phyloP scores from a whole-genome alignment of 257 asterid species.

The Jacaranda copaia region DNA sequence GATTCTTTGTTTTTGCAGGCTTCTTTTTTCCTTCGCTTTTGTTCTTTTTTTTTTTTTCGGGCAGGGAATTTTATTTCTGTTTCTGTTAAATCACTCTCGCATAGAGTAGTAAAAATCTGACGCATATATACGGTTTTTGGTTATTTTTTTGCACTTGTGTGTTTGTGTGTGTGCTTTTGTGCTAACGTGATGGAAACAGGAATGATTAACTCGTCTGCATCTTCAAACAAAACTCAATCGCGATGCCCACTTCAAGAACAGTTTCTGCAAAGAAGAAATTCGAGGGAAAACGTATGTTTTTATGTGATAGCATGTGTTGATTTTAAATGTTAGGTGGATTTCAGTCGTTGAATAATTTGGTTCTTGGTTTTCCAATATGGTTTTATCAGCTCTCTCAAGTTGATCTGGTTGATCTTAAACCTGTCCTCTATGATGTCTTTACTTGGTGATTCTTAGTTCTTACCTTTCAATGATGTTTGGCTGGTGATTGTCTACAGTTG shows the following conservation, averaged over 20 bases:
- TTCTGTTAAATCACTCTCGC: slow-evolving; percentile 14
- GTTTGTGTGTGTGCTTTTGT: slow-evolving; percentile 24
- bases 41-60: not conserved
- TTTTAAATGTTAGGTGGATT: not conserved
- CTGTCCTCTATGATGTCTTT: not conserved
- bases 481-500: slow-evolving; percentile 57
- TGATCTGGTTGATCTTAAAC: slow-evolving; percentile 4
- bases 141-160: slow-evolving; percentile 24
- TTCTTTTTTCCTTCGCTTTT: not conserved
- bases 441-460: not conserved
- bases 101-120: not conserved
- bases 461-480: slow-evolving; percentile 8
- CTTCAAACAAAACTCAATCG: slow-evolving; percentile 60
- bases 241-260: slow-evolving; percentile 86
- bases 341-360: not conserved
- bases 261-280: slow-evolving; percentile 60
- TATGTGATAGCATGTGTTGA: not conserved
- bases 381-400: slow-evolving; percentile 4
- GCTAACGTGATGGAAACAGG: slow-evolving; percentile 86
- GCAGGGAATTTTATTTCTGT: slow-evolving; percentile 15
- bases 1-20: slow-evolving; percentile 53
- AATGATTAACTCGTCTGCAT: slow-evolving; percentile 52
- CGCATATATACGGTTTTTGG: not conserved
- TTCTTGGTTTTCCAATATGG: not conserved
- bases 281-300: slow-evolving; percentile 72